Evolutionary conservation across 768 basidiomycete species (phyloP).

Genomic region (Lentinula guzmanii): DNA sequence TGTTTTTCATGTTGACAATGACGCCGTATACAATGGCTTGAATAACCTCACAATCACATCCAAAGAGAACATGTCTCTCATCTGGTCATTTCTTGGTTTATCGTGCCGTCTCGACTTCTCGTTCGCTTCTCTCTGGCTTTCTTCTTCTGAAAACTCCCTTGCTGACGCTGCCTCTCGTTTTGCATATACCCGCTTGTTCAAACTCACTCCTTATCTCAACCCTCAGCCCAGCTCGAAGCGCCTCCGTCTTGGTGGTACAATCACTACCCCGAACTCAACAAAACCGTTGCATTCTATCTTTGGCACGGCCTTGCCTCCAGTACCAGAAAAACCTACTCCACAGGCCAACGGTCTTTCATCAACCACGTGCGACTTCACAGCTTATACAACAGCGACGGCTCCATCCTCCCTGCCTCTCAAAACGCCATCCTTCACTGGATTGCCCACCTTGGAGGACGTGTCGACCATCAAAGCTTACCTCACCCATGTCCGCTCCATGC

Average conservation of each 20-base stretch:
- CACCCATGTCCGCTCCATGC: no score
- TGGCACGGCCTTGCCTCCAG: no score
- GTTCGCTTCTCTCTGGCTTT: conserved; percentile 6
- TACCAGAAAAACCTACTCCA: no score
- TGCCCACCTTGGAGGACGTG: conserved; percentile 6
- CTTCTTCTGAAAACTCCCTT: neutral
- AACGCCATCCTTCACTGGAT: conserved; percentile 17
- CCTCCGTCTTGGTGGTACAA: no score
- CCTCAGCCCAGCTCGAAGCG: no score
- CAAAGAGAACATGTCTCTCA: conserved; percentile 7
- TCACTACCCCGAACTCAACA: no score
- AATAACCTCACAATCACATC: neutral
- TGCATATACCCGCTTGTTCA: conserved; percentile 9
- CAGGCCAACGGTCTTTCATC: neutral
- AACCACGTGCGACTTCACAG: conserved; percentile 6
- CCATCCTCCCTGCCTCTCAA: conserved; percentile 7
- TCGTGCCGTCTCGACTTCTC: conserved; percentile 2
- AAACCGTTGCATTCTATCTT: no score
- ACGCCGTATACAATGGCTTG: neutral
- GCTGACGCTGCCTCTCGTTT: conserved; percentile 1
- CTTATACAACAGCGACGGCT: conserved; percentile 9
- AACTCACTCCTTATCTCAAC: neutral
- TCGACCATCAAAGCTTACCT: no score
- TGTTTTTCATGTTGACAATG: no score
- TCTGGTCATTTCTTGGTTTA: neutral